phyloP scores from a whole-genome alignment of 2,329 filamentous ascomycete genomes.

The Blastomyces silverae region DNA sequence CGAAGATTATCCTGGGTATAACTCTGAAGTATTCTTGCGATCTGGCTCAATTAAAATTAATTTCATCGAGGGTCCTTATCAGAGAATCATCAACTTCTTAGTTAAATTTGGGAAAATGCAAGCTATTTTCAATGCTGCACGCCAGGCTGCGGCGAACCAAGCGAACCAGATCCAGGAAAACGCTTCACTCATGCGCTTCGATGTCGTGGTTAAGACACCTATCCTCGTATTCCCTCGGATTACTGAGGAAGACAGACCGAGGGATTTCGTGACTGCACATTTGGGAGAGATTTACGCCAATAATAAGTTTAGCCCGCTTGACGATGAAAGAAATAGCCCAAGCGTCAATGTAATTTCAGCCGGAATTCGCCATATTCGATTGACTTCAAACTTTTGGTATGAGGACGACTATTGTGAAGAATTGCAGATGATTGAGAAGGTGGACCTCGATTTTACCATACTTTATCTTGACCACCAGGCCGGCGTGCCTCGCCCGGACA shows the following conservation, averaged over 20 bases:
- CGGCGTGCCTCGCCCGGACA: conserved; percentile 73
- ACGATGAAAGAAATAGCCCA: conserved; percentile 64
- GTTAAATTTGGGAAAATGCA: conserved; percentile 99
- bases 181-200: conserved; percentile 85
- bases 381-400: conserved; percentile 88
- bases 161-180: conserved; percentile 89
- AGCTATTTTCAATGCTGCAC: conserved; percentile 92
- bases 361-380: conserved; percentile 82
- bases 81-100: conserved; percentile 94
- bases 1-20: conserved; percentile 82
- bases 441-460: conserved; percentile 87
- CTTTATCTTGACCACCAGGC: conserved; percentile 81
- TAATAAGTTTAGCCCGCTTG: conserved; percentile 81
- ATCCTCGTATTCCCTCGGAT: conserved; percentile 90
- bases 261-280: conserved; percentile 85
- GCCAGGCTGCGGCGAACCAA: conserved; percentile 88
- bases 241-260: conserved; percentile 60
- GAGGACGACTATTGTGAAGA: conserved; percentile 66
- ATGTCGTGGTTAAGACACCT: conserved; percentile 86
- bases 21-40: conserved; percentile 81
- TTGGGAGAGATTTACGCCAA: conserved; percentile 95
- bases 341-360: conserved; percentile 84
- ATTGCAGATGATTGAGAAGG: conserved; percentile 92
- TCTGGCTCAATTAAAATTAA: conserved; percentile 96
- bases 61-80: conserved; percentile 93